phyloP scores from a whole-genome alignment of 306 rosid species.

The Vigna reflexopilosa region DNA sequence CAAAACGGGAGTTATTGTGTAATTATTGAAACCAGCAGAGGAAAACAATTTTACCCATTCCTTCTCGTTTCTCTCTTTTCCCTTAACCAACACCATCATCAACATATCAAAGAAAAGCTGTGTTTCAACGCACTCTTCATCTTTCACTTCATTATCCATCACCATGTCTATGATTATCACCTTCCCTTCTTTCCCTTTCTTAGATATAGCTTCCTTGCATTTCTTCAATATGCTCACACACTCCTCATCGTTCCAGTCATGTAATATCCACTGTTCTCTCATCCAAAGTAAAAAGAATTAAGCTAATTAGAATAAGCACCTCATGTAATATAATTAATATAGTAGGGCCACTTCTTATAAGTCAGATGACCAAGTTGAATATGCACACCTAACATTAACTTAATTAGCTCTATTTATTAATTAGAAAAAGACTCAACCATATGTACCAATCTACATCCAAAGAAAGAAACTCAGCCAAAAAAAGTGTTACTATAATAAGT shows the following conservation, averaged over 20 bases:
- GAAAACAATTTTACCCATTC: slow-evolving; percentile 37
- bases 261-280: slow-evolving; percentile 35
- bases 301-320: too few relatives aligned
- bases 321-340: too few relatives aligned
- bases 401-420: too few relatives aligned
- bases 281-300: neutral
- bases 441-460: too few relatives aligned
- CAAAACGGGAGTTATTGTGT: slow-evolving; percentile 21
- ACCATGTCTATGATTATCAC: slow-evolving; percentile 42
- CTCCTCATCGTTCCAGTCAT: slow-evolving; percentile 42
- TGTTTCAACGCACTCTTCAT: neutral
- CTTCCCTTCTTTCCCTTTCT: neutral
- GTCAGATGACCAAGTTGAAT: too few relatives aligned
- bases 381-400: too few relatives aligned
- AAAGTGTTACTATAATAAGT: too few relatives aligned
- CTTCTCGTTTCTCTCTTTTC: slow-evolving; percentile 41
- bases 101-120: slow-evolving; percentile 34
- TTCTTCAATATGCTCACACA: slow-evolving; percentile 30
- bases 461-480: too few relatives aligned
- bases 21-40: slow-evolving; percentile 32
- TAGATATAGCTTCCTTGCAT: slow-evolving; percentile 29
- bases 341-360: too few relatives aligned
- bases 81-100: slow-evolving; percentile 8
- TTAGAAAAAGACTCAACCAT: too few relatives aligned
- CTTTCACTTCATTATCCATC: neutral